These are phyloP conservation scores for Aleurites moluccanus DNA, from an alignment of 441 rosid genomes.

Conservation along the genomic window DNA sequence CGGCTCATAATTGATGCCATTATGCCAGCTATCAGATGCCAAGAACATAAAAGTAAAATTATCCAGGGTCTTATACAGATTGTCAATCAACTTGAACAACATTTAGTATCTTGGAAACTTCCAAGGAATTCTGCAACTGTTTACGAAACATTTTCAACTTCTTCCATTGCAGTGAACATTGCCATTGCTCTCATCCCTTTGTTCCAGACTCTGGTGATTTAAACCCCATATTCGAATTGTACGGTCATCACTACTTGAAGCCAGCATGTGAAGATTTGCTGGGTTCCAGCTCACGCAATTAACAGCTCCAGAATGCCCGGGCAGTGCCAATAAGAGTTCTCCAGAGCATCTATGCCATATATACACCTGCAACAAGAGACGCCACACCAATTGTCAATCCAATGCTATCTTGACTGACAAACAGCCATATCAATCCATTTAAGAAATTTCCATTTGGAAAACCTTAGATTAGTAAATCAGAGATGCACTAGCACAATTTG, in stretches of 20 bases:
- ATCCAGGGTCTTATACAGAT: slow-evolving; percentile 15
- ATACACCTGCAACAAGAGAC: slow-evolving; percentile 41
- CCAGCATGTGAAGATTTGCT: slow-evolving; percentile 49
- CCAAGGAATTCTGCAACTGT: not conserved
- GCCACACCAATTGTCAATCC: not conserved
- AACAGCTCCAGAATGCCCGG: slow-evolving; percentile 56
- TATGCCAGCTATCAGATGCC: slow-evolving; percentile 20
- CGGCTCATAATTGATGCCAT: slow-evolving; percentile 12
- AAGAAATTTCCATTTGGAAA: not conserved
- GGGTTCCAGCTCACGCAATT: slow-evolving; percentile 62
- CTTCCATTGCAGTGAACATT: slow-evolving; percentile 22
- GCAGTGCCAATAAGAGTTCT: slow-evolving; percentile 41
- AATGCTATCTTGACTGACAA: not conserved
- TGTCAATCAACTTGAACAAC: slow-evolving; percentile 20
- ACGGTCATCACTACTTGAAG: slow-evolving; percentile 56
- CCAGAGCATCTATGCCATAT: slow-evolving; percentile 48
- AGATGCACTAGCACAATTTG: not conserved
- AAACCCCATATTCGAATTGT: slow-evolving; percentile 62
- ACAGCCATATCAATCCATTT: not conserved
- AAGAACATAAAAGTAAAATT: slow-evolving; percentile 13
- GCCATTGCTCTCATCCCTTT: slow-evolving; percentile 37
- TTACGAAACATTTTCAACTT: slow-evolving; percentile 7
- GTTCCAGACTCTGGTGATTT: slow-evolving; percentile 33
- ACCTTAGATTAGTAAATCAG: not conserved
- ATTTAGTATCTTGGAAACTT: slow-evolving; percentile 11